Evolutionary conservation across 129 eudicot species (phyloP).

Genomic region (Dittrichia graveolens): DNA sequence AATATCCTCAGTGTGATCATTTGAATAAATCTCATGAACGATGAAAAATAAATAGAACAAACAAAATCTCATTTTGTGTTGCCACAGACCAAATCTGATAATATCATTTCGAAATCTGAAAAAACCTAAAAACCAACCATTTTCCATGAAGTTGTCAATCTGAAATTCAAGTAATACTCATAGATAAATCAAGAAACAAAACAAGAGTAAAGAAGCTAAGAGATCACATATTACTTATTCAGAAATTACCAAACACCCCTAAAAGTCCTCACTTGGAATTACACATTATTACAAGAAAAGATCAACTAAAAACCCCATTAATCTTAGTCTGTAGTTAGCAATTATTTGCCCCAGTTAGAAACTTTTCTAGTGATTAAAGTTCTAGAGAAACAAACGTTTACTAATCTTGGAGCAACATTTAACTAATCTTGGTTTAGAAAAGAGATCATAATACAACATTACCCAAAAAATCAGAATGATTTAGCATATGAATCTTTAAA

Average conservation of each 20-base stretch:
- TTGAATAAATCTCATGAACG: neutral
- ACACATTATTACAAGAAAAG: neutral
- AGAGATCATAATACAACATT: neutral
- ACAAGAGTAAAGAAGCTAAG: constrained; percentile 9
- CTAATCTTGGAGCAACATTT: constrained; percentile 7
- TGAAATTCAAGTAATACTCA: neutral
- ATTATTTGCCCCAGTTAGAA: constrained; percentile 12
- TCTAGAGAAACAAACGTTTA: neutral
- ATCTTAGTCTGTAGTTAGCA: neutral
- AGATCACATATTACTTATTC: neutral
- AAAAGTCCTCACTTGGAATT: neutral
- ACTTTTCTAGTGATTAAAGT: constrained; percentile 15
- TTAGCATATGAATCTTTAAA: constrained; percentile 4
- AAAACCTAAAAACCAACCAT: constrained; percentile 12
- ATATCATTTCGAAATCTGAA: constrained; percentile 2
- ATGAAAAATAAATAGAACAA: constrained; percentile 6
- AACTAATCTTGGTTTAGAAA: constrained; percentile 6
- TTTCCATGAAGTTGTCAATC: neutral
- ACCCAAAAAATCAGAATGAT: constrained; percentile 10
- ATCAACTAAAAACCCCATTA: constrained; percentile 1
- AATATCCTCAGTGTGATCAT: neutral
- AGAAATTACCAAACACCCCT: constrained; percentile 8
- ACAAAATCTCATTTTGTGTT: neutral
- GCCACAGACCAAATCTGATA: neutral
- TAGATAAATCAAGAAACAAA: neutral